A percentile compares a stretch with the other conserved stretches of the same genome.
These are phyloP conservation scores for Alectoria sarmentosa DNA, from an alignment of 495 filamentous ascomycete species.

Conservation along the genomic window DNA sequence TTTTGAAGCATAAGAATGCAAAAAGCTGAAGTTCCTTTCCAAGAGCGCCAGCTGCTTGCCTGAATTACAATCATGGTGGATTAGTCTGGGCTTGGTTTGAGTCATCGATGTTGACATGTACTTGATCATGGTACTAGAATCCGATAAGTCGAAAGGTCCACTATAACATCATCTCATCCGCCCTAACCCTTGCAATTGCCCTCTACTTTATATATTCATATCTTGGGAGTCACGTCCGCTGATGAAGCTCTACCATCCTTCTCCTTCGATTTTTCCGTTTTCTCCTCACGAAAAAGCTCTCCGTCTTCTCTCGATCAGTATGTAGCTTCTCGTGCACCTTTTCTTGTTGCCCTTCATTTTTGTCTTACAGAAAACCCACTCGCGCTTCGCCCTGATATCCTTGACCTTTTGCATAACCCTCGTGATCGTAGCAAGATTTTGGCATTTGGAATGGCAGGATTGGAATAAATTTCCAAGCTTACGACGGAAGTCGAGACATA, in stretches of 20 bases:
- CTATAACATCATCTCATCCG: not conserved
- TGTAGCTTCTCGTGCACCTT: not conserved
- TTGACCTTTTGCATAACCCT: not conserved
- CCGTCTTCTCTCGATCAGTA: not conserved
- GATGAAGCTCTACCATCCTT: not conserved
- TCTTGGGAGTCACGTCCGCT: not conserved
- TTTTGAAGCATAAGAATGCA: not conserved
- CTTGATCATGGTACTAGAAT: not conserved
- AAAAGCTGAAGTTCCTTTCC: not conserved
- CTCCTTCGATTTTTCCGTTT: not conserved
- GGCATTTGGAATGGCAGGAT: not conserved
- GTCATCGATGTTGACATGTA: not conserved
- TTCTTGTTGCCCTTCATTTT: not conserved
- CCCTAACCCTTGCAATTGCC: not conserved
- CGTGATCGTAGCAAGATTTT: no score
- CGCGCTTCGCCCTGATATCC: not conserved
- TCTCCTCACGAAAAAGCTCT: not conserved
- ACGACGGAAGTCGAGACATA: not conserved
- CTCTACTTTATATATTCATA: not conserved
- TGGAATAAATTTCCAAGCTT: not conserved
- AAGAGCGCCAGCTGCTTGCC: not conserved
- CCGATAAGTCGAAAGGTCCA: not conserved
- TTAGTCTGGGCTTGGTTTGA: not conserved
- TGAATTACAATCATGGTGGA: not conserved
- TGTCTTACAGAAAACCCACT: not conserved